Conservation (phyloP, 192 early-diverging fungal genomes). For the Podila epicladia region DNA sequence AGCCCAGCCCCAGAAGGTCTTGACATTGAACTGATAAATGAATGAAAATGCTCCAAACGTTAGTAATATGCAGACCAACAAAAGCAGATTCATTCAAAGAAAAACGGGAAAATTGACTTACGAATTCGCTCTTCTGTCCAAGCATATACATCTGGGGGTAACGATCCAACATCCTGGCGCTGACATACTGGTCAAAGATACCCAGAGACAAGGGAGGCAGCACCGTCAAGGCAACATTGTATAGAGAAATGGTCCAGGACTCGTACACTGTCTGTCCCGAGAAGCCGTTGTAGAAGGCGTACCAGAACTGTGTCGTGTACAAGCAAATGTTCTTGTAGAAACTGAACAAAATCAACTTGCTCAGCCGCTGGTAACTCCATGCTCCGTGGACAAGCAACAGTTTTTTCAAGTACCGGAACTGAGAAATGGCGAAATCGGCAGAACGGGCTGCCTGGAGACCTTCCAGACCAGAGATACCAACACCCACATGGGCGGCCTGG, state of each 20-base stretch:
- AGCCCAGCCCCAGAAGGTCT: conserved; percentile 93
- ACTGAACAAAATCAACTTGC: conserved; percentile 96
- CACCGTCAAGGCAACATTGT: conserved; percentile 95
- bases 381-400: conserved; percentile 95
- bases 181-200: conserved; percentile 96
- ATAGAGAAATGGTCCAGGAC: conserved; percentile 96
- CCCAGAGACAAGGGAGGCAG: conserved; percentile 96
- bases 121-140: conserved; percentile 74
- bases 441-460: conserved; percentile 97
- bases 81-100: neutral
- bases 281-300: conserved; percentile 92
- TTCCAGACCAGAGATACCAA: conserved; percentile 96
- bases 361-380: conserved; percentile 96
- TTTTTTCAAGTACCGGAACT: conserved; percentile 95
- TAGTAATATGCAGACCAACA: neutral
- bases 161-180: conserved; percentile 92
- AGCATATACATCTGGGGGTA: conserved; percentile 98
- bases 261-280: conserved; percentile 98
- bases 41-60: neutral
- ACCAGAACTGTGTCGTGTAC: conserved; percentile 99
- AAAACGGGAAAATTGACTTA: conserved; percentile 30
- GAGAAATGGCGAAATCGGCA: conserved; percentile 98
- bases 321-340: conserved; percentile 99
- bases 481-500: conserved; percentile 98
- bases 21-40: conserved; percentile 75